Evolutionary conservation across 2,329 filamentous ascomycete genomes (phyloP), one percentile per base, ranked within the genome.

Genomic region (Elsinoe fawcettii): DNA sequence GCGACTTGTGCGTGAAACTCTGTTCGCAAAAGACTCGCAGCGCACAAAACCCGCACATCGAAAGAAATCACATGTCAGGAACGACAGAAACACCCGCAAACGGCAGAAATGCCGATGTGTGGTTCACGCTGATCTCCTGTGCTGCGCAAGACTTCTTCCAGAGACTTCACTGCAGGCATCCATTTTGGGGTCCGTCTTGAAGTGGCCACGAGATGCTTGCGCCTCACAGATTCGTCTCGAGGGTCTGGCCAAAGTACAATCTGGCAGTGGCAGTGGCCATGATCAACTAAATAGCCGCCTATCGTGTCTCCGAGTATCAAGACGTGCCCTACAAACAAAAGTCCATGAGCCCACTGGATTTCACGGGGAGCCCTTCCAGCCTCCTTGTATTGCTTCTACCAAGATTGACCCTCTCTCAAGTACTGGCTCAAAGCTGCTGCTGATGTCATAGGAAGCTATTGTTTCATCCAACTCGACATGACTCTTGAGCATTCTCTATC

Each of bases 251-350:
- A 11, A n/a, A 47, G 22, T 6, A 30, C 14, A n/a, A 22, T 25
- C 46, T 51, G 46, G 44, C n/a, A 9, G 49, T 53, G 49, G 49
- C 49, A 53, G 49, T 53, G 49, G 32, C 39, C 49, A 39, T 25
- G 49, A 53, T 30, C 32, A 16, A 16, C 30, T 16, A 53, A 53
- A 39, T n/a, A 37, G 32, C 25, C 20, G 34, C 34, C 49, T 53
- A 25, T 30, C 32, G 11, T 3, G 14, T 37, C 8, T 37, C 49
- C 49, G 34, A 39, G n/a, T 36, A 53, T 18, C 22, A 5, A 22
- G 32, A 14, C 9, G 14, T 51, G 3, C 39, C 18, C 39, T n/a
- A 12, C 5, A 5, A 14, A 37, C 14, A 12, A 12, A 3, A 7
- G 11, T 30, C 27, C n/a, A n/a, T n/a, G n/a, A n/a, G n/a, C n/a